Percentiles rank a stretch among this genome's conserved stretches.
Evolutionary conservation across 2,329 filamentous ascomycete genomes (phyloP).

Genomic region (Trichoderma sp.): DNA sequence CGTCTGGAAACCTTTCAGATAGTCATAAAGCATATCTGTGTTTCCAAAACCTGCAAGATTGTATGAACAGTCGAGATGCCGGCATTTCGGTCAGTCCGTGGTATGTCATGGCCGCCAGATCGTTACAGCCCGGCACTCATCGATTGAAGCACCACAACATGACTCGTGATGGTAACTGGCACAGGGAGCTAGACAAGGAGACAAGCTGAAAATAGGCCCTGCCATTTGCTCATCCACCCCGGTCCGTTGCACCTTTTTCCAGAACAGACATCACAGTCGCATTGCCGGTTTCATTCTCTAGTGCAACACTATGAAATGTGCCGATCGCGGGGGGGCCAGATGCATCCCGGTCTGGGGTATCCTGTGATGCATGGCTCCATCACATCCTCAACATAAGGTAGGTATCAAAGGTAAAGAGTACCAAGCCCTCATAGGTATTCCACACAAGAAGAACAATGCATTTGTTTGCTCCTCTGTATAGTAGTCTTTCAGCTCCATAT

Average conservation of each 20-base stretch:
- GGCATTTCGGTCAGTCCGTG: too few species aligned
- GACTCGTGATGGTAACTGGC: not conserved
- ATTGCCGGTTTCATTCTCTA: conserved; percentile 11
- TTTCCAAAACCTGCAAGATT: too few species aligned
- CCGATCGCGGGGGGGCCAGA: conserved; percentile 16
- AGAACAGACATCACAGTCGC: not conserved
- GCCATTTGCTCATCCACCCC: not conserved
- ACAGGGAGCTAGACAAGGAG: not conserved
- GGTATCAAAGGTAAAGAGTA: not conserved
- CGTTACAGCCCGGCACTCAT: not conserved
- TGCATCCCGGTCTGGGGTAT: conserved; percentile 17
- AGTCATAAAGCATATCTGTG: too few species aligned
- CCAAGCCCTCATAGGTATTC: too few species aligned
- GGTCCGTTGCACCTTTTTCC: not conserved
- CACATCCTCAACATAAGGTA: not conserved
- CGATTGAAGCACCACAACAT: not conserved
- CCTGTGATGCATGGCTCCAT: not conserved
- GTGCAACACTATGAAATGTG: conserved; percentile 5
- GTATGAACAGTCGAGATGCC: too few species aligned
- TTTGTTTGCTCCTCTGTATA: not conserved
- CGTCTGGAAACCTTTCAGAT: too few species aligned
- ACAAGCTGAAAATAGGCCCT: not conserved
- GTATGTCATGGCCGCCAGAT: too few species aligned
- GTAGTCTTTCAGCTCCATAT: not conserved
- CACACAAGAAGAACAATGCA: too few species aligned